Percentiles rank a stretch among this genome's conserved stretches.
Conservation (phyloP, 2,329 filamentous ascomycete genomes). For the Aspergillus neotritici region DNA sequence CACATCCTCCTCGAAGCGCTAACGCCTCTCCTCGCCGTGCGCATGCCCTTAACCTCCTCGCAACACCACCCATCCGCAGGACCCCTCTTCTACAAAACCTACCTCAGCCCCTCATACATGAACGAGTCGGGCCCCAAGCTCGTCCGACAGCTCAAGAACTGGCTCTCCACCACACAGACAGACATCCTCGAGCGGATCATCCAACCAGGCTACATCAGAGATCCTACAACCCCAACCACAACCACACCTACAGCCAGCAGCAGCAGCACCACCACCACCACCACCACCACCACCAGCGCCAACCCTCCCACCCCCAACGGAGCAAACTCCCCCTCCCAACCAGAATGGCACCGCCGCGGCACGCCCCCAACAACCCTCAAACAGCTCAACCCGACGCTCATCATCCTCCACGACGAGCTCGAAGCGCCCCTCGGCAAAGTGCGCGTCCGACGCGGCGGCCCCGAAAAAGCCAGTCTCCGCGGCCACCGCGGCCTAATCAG, state of each 20-base stretch:
- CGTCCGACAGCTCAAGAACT: constrained; percentile 55
- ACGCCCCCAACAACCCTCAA: constrained; percentile 9
- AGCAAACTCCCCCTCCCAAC: background rate
- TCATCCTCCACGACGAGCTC: constrained; percentile 85
- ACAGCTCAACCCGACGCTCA: constrained; percentile 45
- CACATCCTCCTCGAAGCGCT: constrained; percentile 68
- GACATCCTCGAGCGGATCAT: constrained; percentile 8
- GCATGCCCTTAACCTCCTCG: constrained; percentile 42
- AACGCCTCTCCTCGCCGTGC: constrained; percentile 42
- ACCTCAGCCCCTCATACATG: constrained; percentile 75
- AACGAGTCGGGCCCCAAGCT: constrained; percentile 74
- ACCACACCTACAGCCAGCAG: too few species aligned
- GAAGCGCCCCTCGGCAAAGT: constrained; percentile 66
- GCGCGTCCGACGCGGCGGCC: constrained; percentile 56
- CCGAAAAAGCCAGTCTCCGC: constrained; percentile 50
- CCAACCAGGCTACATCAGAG: background rate
- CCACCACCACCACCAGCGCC: constrained; percentile 3
- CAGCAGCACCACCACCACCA: background rate
- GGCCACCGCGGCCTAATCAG: constrained; percentile 75
- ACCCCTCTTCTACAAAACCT: constrained; percentile 34
- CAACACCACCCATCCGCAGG: constrained; percentile 52
- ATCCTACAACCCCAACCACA: too few species aligned
- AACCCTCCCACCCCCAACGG: background rate
- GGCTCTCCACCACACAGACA: constrained; percentile 17
- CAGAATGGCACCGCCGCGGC: constrained; percentile 18